phyloP scores from a whole-genome alignment of 345 rosid genomes.

The Sonneratia caseolaris region DNA sequence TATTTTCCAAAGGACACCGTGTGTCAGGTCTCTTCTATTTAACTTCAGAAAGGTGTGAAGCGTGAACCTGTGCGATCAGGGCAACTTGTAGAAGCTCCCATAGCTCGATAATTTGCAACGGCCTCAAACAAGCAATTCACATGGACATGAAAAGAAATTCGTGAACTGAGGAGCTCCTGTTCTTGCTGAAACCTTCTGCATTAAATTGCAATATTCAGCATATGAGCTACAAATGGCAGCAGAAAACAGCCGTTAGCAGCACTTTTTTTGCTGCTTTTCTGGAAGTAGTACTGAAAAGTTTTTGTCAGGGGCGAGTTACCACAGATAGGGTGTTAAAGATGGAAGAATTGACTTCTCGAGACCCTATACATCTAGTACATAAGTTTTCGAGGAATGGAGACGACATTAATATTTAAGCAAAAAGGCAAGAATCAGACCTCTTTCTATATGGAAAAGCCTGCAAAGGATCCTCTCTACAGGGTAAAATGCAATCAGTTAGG shows the following conservation, averaged over 20 bases:
- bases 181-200: neutral
- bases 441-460: neutral
- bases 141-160: neutral
- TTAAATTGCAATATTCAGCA: conserved; percentile 46
- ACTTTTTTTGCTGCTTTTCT: neutral
- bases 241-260: neutral
- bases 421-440: neutral
- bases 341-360: no score
- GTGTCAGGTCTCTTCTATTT: neutral
- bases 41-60: conserved; percentile 28
- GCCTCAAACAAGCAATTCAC: conserved; percentile 25
- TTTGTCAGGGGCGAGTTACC: no score
- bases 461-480: neutral
- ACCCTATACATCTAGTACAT: no score
- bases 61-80: conserved; percentile 46
- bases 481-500: neutral
- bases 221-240: conserved; percentile 62
- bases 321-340: no score
- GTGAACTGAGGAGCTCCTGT: neutral
- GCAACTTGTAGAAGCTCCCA: conserved; percentile 79
- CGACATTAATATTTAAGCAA: no score
- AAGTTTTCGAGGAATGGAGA: no score
- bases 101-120: conserved; percentile 54
- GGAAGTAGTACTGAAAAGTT: neutral
- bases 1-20: neutral